Conservation (phyloP, 805 yeast genomes). For the Sugiyamaella marilandica region DNA sequence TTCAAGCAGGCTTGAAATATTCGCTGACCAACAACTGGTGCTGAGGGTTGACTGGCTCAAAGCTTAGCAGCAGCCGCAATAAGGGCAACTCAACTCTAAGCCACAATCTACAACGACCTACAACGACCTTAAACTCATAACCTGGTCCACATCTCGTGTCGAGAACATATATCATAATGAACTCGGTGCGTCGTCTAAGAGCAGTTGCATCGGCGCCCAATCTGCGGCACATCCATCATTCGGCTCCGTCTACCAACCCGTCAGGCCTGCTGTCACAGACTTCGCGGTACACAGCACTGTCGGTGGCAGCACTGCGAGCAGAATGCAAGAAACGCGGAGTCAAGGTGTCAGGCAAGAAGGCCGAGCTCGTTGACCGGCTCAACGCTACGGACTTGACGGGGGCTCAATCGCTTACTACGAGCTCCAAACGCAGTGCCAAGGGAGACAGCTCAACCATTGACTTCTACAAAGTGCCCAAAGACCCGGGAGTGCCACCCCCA, state of each 20-base stretch:
- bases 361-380: constrained; percentile 45
- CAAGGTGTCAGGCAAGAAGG: constrained; percentile 56
- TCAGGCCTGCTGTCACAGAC: constrained; percentile 28
- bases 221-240: constrained; percentile 17
- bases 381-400: constrained; percentile 13
- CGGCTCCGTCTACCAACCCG: constrained; percentile 31
- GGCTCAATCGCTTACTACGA: constrained; percentile 11
- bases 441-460: constrained; percentile 35
- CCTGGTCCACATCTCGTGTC: too few species aligned
- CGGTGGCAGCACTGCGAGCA: constrained; percentile 48
- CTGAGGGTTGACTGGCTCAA: too few species aligned
- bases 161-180: too few species aligned
- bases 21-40: too few species aligned
- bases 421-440: constrained; percentile 26
- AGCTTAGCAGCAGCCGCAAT: too few species aligned
- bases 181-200: constrained; percentile 14
- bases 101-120: too few species aligned
- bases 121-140: too few species aligned
- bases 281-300: constrained; percentile 38
- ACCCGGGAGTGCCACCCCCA: not conserved
- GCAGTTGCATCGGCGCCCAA: constrained; percentile 14
- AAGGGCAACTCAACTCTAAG: too few species aligned
- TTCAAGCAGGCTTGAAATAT: too few species aligned
- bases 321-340: constrained; percentile 60
- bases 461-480: constrained; percentile 30